A percentile compares a stretch with the other conserved stretches of the same genome.
Evolutionary conservation across 2,329 filamentous ascomycete species (phyloP).

Genomic region (Colletotrichum tanaceti): DNA sequence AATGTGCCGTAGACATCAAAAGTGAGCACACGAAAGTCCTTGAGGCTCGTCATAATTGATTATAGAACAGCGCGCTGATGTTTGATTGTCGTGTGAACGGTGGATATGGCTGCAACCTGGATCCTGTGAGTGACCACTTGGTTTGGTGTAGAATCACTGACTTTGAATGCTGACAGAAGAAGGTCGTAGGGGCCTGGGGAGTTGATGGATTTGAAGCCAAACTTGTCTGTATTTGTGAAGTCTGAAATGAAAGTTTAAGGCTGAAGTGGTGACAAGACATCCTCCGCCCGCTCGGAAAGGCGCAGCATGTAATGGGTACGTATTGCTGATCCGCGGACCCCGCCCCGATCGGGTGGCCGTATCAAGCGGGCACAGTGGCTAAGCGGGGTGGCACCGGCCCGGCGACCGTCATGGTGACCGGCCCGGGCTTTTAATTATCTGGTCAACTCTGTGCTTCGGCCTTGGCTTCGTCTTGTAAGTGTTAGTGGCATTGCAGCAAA

Average conservation of each 20-base stretch:
- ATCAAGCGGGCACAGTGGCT: slow-evolving; percentile 1
- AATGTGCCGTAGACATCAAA: slow-evolving; percentile 88
- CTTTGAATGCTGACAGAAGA: not conserved
- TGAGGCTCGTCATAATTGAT: slow-evolving; percentile 37
- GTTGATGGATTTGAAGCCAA: not conserved
- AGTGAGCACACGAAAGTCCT: slow-evolving; percentile 61
- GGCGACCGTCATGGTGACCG: slow-evolving; percentile 3
- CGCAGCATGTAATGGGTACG: slow-evolving; percentile 11
- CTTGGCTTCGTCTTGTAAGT: too few species aligned
- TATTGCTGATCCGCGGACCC: not conserved
- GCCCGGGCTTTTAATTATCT: not conserved
- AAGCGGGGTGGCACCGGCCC: slow-evolving; percentile 1
- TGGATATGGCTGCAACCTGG: not conserved
- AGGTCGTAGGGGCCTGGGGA: not conserved
- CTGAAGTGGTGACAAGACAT: not conserved
- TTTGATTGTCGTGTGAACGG: not conserved
- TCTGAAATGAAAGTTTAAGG: not conserved
- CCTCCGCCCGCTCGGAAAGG: slow-evolving; percentile 10
- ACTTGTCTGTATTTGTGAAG: too few species aligned
- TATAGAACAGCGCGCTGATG: too few species aligned
- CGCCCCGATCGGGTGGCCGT: slow-evolving; percentile 2
- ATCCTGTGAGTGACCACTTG: not conserved
- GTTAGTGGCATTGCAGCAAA: too few species aligned
- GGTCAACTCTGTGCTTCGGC: too few species aligned
- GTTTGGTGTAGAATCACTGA: not conserved